Evolutionary conservation across 805 yeast species (phyloP), one percentile per base, ranked within the genome.

Genomic region (Candida takata): DNA sequence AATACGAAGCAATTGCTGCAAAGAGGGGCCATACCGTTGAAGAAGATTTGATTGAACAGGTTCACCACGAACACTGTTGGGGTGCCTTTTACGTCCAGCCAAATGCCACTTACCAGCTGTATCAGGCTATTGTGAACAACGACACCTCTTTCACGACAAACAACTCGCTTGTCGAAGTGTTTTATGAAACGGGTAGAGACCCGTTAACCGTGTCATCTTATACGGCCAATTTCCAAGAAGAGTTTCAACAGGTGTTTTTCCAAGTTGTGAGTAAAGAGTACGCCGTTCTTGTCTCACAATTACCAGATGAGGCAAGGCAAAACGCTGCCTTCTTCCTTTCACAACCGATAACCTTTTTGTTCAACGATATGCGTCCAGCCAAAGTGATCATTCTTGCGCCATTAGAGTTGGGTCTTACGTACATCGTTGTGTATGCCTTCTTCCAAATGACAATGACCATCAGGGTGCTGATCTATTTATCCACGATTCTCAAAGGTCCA

Each of bases 341-440:
- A 4, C 35, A 32, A 8, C 44, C 45, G 15, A 16, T 26, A 5
- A 24, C 59, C 32, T 38, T 47, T 29, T 29, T 47, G 2, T 54
- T 48, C 29, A 36, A 47, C 4, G 86, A 81, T 49, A 53, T 60
- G 28, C 59, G 60, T 7, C 82, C 84, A 1, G 61, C 60, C 26
- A 58, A 58, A 1, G 61, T 74, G 1, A 75, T 74, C 11, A 50
- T 77, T 8, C 47, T 67, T 31, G 87, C 85, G 1, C 85, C 87
- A 4, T 57, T 77, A 6, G 87, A 81, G 53, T 74, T 83, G 35
- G 92, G 92, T 18, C 64, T 79, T 41, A 77, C 83, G 48, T 83
- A 77, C 51, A 64, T 80, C 51, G 67, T 83, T 41, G 72, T 83
- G 47, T 58, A 83, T 40, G 74, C 90, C 2, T 80, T 84, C 52